Evolutionary conservation across 306 rosid species (phyloP).

Genomic region (Lablab purpureus): DNA sequence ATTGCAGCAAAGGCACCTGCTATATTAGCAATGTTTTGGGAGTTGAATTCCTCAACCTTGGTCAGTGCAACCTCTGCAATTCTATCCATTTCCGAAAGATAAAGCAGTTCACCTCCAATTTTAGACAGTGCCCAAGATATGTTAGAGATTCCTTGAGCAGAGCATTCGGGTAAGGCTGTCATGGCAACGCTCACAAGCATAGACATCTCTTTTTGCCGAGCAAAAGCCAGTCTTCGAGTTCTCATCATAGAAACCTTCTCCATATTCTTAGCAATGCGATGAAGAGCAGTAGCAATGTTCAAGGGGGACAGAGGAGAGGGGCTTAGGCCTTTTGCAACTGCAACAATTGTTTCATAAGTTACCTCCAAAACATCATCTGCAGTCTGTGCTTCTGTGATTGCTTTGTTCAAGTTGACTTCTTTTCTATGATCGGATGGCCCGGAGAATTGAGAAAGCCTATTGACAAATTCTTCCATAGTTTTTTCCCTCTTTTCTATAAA

Average conservation of each 20-base stretch:
- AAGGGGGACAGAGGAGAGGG: conserved; percentile 94
- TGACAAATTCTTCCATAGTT: conserved; percentile 65
- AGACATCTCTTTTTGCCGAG: conserved; percentile 92
- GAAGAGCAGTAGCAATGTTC: conserved; percentile 93
- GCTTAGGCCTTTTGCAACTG: conserved; percentile 86
- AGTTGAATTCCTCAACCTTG: conserved; percentile 78
- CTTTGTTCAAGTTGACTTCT: conserved; percentile 80
- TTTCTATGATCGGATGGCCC: conserved; percentile 84
- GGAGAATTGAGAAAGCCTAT: conserved; percentile 75
- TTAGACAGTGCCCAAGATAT: conserved; percentile 93
- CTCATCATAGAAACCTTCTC: conserved; percentile 76
- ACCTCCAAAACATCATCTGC: conserved; percentile 85
- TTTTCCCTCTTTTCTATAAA: conserved; percentile 69
- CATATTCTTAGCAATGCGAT: conserved; percentile 95
- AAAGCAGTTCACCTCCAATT: conserved; percentile 90
- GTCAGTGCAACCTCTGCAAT: conserved; percentile 85
- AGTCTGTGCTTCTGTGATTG: conserved; percentile 78
- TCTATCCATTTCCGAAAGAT: conserved; percentile 93
- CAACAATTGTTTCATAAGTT: conserved; percentile 70
- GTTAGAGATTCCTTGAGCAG: conserved; percentile 90
- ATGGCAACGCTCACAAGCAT: conserved; percentile 90
- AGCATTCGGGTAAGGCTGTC: conserved; percentile 85
- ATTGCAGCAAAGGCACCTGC: conserved; percentile 95
- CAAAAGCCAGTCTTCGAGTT: conserved; percentile 80
- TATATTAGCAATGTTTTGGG: conserved; percentile 89